phyloP scores from a whole-genome alignment of 106 monocot species.

The Dendrobium huoshanense region DNA sequence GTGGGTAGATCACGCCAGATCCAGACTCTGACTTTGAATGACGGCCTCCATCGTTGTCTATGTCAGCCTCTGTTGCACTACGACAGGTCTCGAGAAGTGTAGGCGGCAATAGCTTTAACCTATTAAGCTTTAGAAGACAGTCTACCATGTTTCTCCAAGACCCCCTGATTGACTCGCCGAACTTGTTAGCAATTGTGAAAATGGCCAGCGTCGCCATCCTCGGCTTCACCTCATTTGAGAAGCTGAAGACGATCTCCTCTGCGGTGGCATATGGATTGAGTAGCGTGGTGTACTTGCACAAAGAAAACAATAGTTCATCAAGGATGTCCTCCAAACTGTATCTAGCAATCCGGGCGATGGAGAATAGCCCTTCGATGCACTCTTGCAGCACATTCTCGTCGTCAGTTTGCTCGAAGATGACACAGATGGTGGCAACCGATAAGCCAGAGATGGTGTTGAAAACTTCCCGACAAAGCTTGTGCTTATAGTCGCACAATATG shows the following conservation, averaged over 20 bases:
- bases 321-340: slow-evolving; percentile 76
- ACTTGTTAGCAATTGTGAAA: slow-evolving; percentile 89
- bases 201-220: slow-evolving; percentile 80
- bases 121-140: slow-evolving; percentile 83
- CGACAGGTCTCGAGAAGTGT: slow-evolving; percentile 22
- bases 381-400: slow-evolving; percentile 68
- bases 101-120: slow-evolving; percentile 61
- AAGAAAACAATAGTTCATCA: slow-evolving; percentile 79
- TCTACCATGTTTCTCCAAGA: slow-evolving; percentile 79
- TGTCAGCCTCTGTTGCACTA: neutral
- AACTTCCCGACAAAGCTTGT: slow-evolving; percentile 59
- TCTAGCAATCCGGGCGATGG: slow-evolving; percentile 54
- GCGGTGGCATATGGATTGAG: slow-evolving; percentile 77
- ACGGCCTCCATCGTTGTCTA: neutral
- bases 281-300: slow-evolving; percentile 82
- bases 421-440: slow-evolving; percentile 54
- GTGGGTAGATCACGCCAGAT: slow-evolving; percentile 45
- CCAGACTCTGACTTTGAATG: slow-evolving; percentile 34
- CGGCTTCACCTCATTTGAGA: slow-evolving; percentile 76
- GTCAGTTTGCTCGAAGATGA: slow-evolving; percentile 80
- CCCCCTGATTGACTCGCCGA: slow-evolving; percentile 65
- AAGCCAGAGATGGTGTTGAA: slow-evolving; percentile 75
- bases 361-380: slow-evolving; percentile 65
- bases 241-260: slow-evolving; percentile 73
- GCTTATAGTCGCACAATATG: slow-evolving; percentile 54